Base-by-base conservation (phyloP, 176 grass and related monocot species). In the Lolium multiflorum region DNA sequence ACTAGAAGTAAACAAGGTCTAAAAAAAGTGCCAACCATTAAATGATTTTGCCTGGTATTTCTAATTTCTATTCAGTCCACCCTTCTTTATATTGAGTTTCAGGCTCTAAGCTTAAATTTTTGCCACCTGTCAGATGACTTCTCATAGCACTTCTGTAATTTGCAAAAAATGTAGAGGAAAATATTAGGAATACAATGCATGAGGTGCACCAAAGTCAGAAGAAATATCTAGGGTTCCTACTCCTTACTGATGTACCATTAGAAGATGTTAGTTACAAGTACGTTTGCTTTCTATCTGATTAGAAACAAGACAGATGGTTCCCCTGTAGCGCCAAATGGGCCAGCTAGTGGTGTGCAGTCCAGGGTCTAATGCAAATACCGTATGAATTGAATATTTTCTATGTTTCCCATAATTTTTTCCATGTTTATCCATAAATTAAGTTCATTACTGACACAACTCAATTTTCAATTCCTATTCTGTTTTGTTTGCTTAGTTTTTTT, bases 401-500 rank as follows among this genome's bases (percentile, higher is more conserved):
- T 8, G 8, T 25, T 0, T 37, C 56, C 17, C 13, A 52, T 56
- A 6, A 35, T 60, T 64, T 24, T 64, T 79, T 18, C 78, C 50
- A 52, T 52, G 50, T 52, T 52, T 52, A 52, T 15, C 50, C 50
- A 55, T 55, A 17, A 55, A 55, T 55, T 55, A 55, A 17, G 16
- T 55, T 55, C 51, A 55, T 46, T 6, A 4, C 3, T 25, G 65
- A 20, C 38, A 35, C 18, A 5, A 16, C 65, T 13, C 0, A 15
- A 9, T 69, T 52, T 52, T 37, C 4, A 81, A 9, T 82, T 16
- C 6, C 1, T 62, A 12, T 10, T 62, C n/a, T 62, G 26, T 77
- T 77, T 77, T 37, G 50, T 56, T 77, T 77, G 9, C 16, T 77
- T 28, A 58, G 51, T 17, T 55, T 4, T 6, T 78, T 78, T 13